Evolutionary conservation across 345 rosid species (phyloP), one percentile per base, ranked within the genome.

Genomic region (Capsella bursapastoris): DNA sequence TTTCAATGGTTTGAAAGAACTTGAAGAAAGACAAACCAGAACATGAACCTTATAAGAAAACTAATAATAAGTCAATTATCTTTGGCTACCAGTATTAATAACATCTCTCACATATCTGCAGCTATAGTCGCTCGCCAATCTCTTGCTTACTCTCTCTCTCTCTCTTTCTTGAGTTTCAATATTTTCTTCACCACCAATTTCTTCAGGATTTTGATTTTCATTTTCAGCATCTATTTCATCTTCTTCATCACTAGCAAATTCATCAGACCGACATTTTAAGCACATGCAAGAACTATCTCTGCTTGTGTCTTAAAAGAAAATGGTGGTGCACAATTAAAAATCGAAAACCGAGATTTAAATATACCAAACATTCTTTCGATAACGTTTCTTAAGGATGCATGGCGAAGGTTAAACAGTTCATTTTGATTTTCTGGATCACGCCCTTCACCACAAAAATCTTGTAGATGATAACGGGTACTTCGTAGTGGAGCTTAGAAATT

Each of bases 321-420:
- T 2, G 31, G 31, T 29, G 31, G 4, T 29, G 31, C 31, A 29
- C 4, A 29, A 1, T 29, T 29, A 29, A 29, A 29, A 29, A 29
- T 29, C 49, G 14, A 45, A 6, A 45, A 45, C 50, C 18, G 2
- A 14, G 50, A 45, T 45, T 45, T 45, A 14, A 45, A n/a, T 45
- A 52, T 52, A 52, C 57, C 32, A 27, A 52, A 52, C 25, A 51
- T 52, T 52, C 57, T 52, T 14, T 52, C 57, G 31, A 52, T 52
- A 11, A 27, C 57, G 14, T 52, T 52, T 52, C 8, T 52, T 5
- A 52, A 52, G 5, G 34, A 52, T 10, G 57, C 57, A 52, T 52
- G 57, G 14, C 32, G 57, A 28, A 16, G 53, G 9, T 48, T 48
- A 48, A 48, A 48, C 53, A 48, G 16, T 48, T 48, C 12, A 16